Percentiles rank a stretch among this genome's conserved stretches.
These are phyloP conservation scores for Colletotrichum abscissum DNA, from an alignment of 2,329 filamentous ascomycete genomes.

Conservation along the genomic window DNA sequence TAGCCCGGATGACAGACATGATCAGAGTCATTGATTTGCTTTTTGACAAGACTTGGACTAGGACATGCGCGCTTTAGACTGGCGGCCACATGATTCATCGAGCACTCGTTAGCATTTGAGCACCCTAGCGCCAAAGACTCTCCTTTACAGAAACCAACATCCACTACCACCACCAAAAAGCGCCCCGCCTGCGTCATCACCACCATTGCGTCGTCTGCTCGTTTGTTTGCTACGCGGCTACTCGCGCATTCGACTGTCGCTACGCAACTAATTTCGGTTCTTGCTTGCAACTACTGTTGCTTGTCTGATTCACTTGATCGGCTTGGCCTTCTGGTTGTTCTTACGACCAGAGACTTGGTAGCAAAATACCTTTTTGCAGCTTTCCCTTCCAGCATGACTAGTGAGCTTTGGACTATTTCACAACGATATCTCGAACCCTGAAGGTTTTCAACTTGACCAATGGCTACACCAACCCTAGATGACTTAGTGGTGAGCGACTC, in stretches of 20 bases:
- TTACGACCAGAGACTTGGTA: background rate
- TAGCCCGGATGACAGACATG: slow-evolving; percentile 3
- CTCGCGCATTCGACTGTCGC: background rate
- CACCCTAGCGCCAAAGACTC: background rate
- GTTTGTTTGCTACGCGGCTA: background rate
- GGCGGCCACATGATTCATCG: slow-evolving; percentile 23
- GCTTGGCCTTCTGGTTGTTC: background rate
- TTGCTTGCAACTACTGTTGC: background rate
- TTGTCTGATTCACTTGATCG: background rate
- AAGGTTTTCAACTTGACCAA: background rate
- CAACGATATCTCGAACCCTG: slow-evolving; percentile 33
- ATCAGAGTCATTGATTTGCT: slow-evolving; percentile 11
- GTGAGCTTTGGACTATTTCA: slow-evolving; percentile 14
- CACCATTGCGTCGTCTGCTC: background rate
- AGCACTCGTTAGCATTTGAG: slow-evolving; percentile 3
- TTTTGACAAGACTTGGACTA: background rate
- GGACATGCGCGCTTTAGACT: background rate
- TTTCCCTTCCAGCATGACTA: slow-evolving; percentile 25
- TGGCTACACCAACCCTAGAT: slow-evolving; percentile 28
- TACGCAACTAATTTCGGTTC: background rate
- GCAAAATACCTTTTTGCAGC: background rate
- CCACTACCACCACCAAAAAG: background rate
- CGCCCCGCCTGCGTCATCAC: slow-evolving; percentile 21
- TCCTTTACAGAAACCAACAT: slow-evolving; percentile 9
- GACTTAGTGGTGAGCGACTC: slow-evolving; percentile 27